Percentiles rank a stretch among this genome's conserved stretches.
Conservation (phyloP, 345 rosid species). For the Eucalyptus curtisii region DNA sequence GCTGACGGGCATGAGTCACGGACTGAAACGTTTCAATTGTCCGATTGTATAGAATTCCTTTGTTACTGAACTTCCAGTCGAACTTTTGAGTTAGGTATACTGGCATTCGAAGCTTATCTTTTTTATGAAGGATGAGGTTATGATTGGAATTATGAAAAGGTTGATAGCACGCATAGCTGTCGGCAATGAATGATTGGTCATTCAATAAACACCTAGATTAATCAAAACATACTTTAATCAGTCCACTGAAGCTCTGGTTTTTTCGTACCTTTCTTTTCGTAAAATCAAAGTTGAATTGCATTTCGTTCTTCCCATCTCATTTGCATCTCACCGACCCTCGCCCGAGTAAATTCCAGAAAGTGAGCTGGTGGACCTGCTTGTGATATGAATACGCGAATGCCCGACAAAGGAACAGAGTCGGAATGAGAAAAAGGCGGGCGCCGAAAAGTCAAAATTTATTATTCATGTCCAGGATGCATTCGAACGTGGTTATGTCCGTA, state of each 20-base stretch:
- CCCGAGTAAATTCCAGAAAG: neutral
- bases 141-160: neutral
- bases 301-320: neutral
- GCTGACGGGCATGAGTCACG: neutral
- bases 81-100: too few relatives aligned
- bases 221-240: neutral
- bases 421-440: neutral
- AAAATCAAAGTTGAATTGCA: neutral
- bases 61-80: too few relatives aligned
- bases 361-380: neutral
- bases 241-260: neutral
- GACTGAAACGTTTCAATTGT: neutral
- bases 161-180: neutral
- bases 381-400: neutral
- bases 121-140: too few relatives aligned
- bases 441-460: neutral
- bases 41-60: neutral
- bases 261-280: neutral
- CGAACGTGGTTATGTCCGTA: neutral
- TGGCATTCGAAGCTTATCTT: too few relatives aligned
- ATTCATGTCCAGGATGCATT: neutral
- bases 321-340: rapidly evolving
- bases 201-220: too few relatives aligned
- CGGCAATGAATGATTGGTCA: neutral
- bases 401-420: neutral